Evolutionary conservation across 495 filamentous ascomycete species (phyloP), one percentile per base, ranked within the genome.

Genomic region (Aspergillus egyptiacus): DNA sequence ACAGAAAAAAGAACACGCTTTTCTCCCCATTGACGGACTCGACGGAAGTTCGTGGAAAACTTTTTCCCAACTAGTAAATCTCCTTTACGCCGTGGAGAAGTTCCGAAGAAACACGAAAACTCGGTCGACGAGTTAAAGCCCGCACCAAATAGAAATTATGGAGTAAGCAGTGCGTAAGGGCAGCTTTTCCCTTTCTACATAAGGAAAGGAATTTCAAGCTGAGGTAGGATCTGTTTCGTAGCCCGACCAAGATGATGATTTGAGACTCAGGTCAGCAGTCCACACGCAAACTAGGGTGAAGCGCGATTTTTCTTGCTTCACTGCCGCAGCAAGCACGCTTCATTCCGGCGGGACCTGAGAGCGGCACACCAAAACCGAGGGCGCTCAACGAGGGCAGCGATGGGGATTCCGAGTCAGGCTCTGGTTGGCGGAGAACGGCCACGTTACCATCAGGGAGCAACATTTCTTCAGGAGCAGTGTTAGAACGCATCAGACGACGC

Each of bases 401-500:
- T 15, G 50, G 27, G 17, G 49, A 48, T 19, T 41, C 14, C 13
- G 18, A 48, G 4, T 27, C 30, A 3, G 58, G 20, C 36, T 59
- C 60, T 6, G 61, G 44, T 7, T 63, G 37, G 39, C 72, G 55
- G 24, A 72, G 71, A n/a, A 71, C 59, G 9, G 72, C 63, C 52
- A 67, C n/a, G 18, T 62, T 57, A 5, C 61, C 67, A 44, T 77
- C 71, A 13, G 65, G 66, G 6, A 74, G 49, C 10, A 74, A 56
- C 9, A 57, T 58, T 35, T 60, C 56, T 15, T 65, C 60, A 39
- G 58, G 58, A 41, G 64, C 56, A 25, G 55, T 52, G 42, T 59
- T 58, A 43, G 53, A 56, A 31, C 61, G 64, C 48, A 75, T 70
- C 42, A 76, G 38, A 18, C 83, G 75, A 48, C 86, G 85, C 33